These are phyloP conservation scores for Lactarius akahatsu DNA, from an alignment of 768 basidiomycete genomes.

Conservation along the genomic window DNA sequence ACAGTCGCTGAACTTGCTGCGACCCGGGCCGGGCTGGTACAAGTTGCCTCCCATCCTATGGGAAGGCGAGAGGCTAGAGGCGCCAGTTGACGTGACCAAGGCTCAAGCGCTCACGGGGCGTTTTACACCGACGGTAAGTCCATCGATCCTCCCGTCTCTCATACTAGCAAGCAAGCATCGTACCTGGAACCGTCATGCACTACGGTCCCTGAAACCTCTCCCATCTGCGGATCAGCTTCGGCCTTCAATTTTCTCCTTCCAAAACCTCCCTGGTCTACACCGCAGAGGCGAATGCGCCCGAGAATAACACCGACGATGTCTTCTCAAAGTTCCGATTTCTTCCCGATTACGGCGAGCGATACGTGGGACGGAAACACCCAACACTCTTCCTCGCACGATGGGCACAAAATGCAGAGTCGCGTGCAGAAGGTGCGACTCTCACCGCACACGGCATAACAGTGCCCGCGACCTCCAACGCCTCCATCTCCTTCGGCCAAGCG, in stretches of 20 bases:
- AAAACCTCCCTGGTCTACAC: slow-evolving; percentile 28
- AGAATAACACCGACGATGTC: slow-evolving; percentile 17
- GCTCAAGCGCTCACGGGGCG: slow-evolving; percentile 25
- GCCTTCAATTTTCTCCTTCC: slow-evolving; percentile 25
- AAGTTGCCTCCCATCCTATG: slow-evolving; percentile 10
- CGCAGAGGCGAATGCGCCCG: slow-evolving; percentile 27
- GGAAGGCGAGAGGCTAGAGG: slow-evolving; percentile 29
- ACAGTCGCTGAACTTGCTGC: too few relatives aligned
- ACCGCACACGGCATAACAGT: slow-evolving; percentile 10
- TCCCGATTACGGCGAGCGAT: slow-evolving; percentile 26
- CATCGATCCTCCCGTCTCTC: neutral
- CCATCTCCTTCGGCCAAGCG: slow-evolving; percentile 26
- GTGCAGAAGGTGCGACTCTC: neutral
- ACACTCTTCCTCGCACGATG: slow-evolving; percentile 22
- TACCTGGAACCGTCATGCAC: neutral
- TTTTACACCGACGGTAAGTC: slow-evolving; percentile 34
- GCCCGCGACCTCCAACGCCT: neutral
- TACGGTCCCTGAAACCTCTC: neutral
- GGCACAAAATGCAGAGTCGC: slow-evolving; percentile 1
- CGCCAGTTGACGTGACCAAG: slow-evolving; percentile 28
- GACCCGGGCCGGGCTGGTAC: too few relatives aligned
- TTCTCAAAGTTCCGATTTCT: slow-evolving; percentile 26
- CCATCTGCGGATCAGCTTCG: slow-evolving; percentile 13
- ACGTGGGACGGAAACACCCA: slow-evolving; percentile 22
- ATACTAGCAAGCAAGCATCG: neutral